Percentiles rank a stretch among this genome's conserved stretches.
phyloP scores from a whole-genome alignment of 495 filamentous ascomycete genomes.

The Daldinia concentrica region DNA sequence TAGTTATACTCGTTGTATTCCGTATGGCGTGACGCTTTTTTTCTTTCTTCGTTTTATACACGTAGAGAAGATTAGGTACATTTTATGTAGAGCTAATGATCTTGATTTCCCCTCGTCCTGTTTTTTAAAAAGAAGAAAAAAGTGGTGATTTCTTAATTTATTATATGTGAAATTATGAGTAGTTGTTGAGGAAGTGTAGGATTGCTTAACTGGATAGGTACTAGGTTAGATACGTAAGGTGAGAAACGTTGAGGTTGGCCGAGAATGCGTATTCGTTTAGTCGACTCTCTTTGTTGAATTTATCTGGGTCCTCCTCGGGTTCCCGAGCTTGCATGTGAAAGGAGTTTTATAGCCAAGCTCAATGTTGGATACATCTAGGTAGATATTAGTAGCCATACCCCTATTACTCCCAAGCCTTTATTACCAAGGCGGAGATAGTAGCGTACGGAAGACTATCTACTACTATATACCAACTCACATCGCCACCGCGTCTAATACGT shows the following conservation, averaged over 20 bases:
- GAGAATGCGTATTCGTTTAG: too few relatives aligned
- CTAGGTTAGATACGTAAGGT: too few relatives aligned
- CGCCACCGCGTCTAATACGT: too few relatives aligned
- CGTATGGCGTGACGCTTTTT: not conserved
- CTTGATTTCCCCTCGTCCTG: not conserved
- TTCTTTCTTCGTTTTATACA: not conserved
- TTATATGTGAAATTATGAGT: not conserved
- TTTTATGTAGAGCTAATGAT: not conserved
- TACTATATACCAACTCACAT: too few relatives aligned
- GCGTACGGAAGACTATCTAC: too few relatives aligned
- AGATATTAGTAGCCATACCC: too few relatives aligned
- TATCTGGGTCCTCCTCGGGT: not conserved
- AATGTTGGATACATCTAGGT: too few relatives aligned
- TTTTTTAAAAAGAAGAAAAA: too few relatives aligned
- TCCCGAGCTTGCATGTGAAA: not conserved
- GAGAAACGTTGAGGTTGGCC: too few relatives aligned
- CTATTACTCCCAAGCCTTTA: too few relatives aligned
- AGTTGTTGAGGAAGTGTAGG: too few relatives aligned
- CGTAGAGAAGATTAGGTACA: not conserved
- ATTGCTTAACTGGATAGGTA: not conserved
- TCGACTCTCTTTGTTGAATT: not conserved
- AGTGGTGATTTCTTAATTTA: not conserved
- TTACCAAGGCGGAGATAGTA: too few relatives aligned
- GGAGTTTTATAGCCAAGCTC: not conserved
- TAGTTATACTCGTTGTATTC: not conserved